Conservation (phyloP, 2,329 filamentous ascomycete genomes). For the Sporothrix pallida region DNA sequence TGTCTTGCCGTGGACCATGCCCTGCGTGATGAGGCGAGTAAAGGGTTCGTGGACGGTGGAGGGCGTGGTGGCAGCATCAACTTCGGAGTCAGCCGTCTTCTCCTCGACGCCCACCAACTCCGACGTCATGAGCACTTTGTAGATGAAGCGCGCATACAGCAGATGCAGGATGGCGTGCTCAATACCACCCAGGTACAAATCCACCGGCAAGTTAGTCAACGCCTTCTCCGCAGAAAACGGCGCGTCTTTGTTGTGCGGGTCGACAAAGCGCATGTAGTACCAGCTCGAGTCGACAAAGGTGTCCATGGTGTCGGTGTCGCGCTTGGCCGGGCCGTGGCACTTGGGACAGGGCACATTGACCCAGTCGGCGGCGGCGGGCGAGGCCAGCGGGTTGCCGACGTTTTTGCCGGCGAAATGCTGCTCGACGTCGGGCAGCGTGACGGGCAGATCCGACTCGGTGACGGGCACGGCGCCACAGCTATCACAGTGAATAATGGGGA, state of each 20-base stretch:
- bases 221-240: conserved; percentile 68
- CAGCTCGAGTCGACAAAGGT: conserved; percentile 95
- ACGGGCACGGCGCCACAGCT: conserved; percentile 81
- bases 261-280: conserved; percentile 85
- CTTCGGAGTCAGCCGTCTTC: conserved; percentile 36
- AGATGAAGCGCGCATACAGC: conserved; percentile 87
- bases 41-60: conserved; percentile 66
- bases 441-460: conserved; percentile 75
- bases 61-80: conserved; percentile 33
- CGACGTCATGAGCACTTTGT: conserved; percentile 75
- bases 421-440: conserved; percentile 72
- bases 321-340: conserved; percentile 71
- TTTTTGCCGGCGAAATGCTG: conserved; percentile 71
- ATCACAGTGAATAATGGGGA: conserved; percentile 83
- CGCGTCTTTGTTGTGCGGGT: conserved; percentile 66
- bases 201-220: conserved; percentile 70
- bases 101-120: conserved; percentile 44
- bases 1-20: conserved; percentile 91
- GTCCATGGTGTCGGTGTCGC: conserved; percentile 95
- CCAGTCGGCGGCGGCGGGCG: conserved; percentile 72
- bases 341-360: conserved; percentile 76
- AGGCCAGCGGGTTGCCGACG: conserved; percentile 77
- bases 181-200: conserved; percentile 87
- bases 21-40: conserved; percentile 80
- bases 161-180: conserved; percentile 92